A percentile compares a stretch with the other conserved stretches of the same genome.
Conservation (phyloP, 805 yeast genomes). For the Lachancea fermentati region DNA sequence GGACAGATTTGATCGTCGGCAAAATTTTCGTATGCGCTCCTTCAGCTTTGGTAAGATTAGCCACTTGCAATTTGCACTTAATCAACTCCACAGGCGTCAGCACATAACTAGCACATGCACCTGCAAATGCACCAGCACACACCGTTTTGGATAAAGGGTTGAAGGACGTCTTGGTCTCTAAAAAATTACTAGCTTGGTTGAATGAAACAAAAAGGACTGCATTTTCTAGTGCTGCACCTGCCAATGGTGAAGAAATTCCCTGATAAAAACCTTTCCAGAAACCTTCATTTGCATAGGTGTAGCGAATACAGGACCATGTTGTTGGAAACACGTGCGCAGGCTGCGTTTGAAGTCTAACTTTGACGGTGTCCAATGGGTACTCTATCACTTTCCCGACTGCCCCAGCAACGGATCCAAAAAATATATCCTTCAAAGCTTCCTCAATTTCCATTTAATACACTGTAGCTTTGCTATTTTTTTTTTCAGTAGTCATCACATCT, state of each 20-base stretch:
- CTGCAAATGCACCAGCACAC: constrained; percentile 74
- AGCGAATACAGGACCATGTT: constrained; percentile 58
- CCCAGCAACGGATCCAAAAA: constrained; percentile 53
- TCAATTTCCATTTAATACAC: constrained; percentile 7
- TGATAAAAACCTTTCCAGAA: constrained; percentile 64
- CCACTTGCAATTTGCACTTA: constrained; percentile 83
- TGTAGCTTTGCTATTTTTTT: too few species aligned
- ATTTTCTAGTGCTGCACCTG: constrained; percentile 88
- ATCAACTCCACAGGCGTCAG: constrained; percentile 89
- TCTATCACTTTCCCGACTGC: constrained; percentile 79
- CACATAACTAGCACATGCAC: constrained; percentile 74
- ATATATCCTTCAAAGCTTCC: constrained; percentile 31
- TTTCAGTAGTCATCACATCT: too few species aligned
- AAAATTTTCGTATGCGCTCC: constrained; percentile 30
- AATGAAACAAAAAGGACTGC: constrained; percentile 73
- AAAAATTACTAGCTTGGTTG: constrained; percentile 39
- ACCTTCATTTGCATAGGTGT: constrained; percentile 67
- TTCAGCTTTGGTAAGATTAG: constrained; percentile 31
- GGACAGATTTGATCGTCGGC: constrained; percentile 38
- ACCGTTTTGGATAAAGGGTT: constrained; percentile 43
- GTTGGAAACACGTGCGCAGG: constrained; percentile 51
- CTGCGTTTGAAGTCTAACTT: constrained; percentile 57
- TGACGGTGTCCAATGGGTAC: constrained; percentile 82
- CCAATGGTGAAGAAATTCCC: constrained; percentile 72
- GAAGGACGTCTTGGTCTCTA: constrained; percentile 27